phyloP scores from a whole-genome alignment of 495 filamentous ascomycete genomes.

The Annulohypoxylon moriforme region DNA sequence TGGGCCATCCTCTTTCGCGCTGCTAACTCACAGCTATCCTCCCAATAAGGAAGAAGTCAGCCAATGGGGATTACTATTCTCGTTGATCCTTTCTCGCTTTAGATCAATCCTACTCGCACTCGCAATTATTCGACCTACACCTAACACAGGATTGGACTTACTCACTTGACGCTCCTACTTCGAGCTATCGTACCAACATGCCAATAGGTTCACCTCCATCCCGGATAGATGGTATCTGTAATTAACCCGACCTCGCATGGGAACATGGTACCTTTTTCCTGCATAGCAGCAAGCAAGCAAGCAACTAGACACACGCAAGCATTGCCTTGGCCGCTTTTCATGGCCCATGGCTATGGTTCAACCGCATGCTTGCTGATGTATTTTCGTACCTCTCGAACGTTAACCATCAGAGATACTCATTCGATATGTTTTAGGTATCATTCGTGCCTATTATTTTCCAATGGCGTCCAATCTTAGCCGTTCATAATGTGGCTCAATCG shows the following conservation, averaged over 20 bases:
- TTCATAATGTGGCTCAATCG: constrained; percentile 30
- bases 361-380: background rate
- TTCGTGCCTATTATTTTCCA: constrained; percentile 25
- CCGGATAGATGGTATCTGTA: constrained; percentile 12
- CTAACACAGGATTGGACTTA: constrained; percentile 8
- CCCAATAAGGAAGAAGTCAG: constrained; percentile 7
- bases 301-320: constrained; percentile 11
- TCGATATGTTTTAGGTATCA: constrained; percentile 11
- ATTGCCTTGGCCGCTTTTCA: constrained; percentile 25
- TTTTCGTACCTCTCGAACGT: constrained; percentile 20
- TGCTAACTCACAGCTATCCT: background rate
- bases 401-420: constrained; percentile 20
- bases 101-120: constrained; percentile 32
- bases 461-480: constrained; percentile 23
- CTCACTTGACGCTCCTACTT: constrained; percentile 8
- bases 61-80: constrained; percentile 31
- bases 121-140: constrained; percentile 11
- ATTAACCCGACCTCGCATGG: constrained; percentile 28
- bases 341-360: constrained; percentile 18
- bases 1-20: background rate
- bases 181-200: constrained; percentile 3
- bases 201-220: background rate
- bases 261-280: constrained; percentile 5
- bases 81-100: constrained; percentile 29
- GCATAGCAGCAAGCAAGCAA: constrained; percentile 14